Evolutionary conservation across 345 rosid genomes (phyloP).

Genomic region (Hibiscus tridactylites): DNA sequence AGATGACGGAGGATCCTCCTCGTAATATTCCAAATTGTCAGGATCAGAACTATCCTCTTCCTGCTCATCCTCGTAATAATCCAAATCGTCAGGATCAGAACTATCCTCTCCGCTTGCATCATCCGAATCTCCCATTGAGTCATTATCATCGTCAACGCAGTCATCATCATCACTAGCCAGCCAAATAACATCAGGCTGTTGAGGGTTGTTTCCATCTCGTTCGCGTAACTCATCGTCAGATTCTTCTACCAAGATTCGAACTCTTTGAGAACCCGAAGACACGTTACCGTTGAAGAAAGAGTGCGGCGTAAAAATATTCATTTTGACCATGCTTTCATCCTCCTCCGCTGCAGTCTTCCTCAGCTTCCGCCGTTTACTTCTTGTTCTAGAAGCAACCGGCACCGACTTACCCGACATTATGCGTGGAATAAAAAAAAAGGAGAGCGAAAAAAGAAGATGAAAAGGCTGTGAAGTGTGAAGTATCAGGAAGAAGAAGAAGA

Average conservation of each 20-base stretch:
- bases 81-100: not conserved
- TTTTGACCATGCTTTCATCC: not conserved
- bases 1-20: not conserved
- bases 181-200: not conserved
- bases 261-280: not conserved
- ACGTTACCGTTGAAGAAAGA: not conserved
- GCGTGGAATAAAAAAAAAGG: not conserved
- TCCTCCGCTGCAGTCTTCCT: not conserved
- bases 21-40: not conserved
- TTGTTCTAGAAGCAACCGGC: slow-evolving; percentile 1
- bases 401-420: not conserved
- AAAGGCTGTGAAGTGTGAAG: not conserved
- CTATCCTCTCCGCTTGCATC: not conserved
- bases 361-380: not conserved
- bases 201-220: not conserved
- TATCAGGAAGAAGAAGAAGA: not conserved
- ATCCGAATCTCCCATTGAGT: not conserved
- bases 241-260: not conserved
- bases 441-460: not conserved
- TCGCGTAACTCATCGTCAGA: not conserved
- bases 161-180: not conserved
- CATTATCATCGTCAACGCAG: not conserved
- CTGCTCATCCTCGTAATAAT: not conserved
- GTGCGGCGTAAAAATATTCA: not conserved
- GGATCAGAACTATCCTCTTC: not conserved